Conservation (phyloP, 164 flowering plant genomes). For the Akebia trifoliata region DNA sequence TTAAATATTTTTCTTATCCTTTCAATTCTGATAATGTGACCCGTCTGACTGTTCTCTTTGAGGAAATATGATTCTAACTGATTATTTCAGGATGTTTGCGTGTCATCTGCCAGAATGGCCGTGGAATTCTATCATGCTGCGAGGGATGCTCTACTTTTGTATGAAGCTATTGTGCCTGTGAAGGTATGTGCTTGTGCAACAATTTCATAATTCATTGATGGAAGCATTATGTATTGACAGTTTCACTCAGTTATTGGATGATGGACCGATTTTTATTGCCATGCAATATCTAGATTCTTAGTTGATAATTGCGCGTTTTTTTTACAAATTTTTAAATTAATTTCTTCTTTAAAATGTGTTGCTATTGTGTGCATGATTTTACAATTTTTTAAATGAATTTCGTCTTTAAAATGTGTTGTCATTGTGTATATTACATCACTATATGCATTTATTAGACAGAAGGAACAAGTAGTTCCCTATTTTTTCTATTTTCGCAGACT, state of each 20-base stretch:
- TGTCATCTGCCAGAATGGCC: slow-evolving; percentile 80
- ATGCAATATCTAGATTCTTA: neutral
- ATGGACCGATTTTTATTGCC: neutral
- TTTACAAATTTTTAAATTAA: no score
- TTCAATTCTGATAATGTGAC: neutral
- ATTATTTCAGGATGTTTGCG: slow-evolving; percentile 67
- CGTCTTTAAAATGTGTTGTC: no score
- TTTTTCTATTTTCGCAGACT: neutral
- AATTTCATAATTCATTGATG: neutral
- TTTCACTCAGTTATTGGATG: neutral
- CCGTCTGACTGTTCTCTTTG: neutral
- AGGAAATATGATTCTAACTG: slow-evolving; percentile 1
- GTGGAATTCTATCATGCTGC: slow-evolving; percentile 90
- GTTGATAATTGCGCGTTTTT: neutral
- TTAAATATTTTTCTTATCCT: neutral
- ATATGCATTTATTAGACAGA: neutral
- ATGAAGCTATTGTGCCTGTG: slow-evolving; percentile 75
- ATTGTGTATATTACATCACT: no score
- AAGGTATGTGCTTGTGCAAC: slow-evolving; percentile 47
- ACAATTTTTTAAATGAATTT: no score
- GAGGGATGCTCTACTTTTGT: slow-evolving; percentile 77
- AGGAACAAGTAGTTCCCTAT: neutral
- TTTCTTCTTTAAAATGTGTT: no score
- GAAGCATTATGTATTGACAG: neutral
- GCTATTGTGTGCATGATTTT: no score